phyloP scores from a whole-genome alignment of 345 rosid species.

The Moringa oleifera region DNA sequence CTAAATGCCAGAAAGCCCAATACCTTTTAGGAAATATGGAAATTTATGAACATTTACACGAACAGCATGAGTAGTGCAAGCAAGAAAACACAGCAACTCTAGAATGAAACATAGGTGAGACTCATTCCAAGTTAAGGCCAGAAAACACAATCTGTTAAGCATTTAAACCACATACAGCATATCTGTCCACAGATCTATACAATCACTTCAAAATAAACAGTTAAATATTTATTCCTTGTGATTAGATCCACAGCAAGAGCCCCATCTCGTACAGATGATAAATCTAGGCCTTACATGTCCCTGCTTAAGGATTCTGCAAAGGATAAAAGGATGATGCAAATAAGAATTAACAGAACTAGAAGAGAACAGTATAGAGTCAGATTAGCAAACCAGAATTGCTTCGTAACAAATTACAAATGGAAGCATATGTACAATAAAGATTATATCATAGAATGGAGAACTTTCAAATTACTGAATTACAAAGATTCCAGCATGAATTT shows the following conservation, averaged over 20 bases:
- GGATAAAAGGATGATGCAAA: background rate
- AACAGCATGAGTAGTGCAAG: too few species aligned
- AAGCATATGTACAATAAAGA: too few species aligned
- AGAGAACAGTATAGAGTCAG: background rate
- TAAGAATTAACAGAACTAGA: background rate
- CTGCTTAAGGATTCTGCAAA: background rate
- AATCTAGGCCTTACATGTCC: background rate
- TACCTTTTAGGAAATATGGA: too few species aligned
- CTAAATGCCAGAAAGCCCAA: too few species aligned
- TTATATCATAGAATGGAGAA: too few species aligned
- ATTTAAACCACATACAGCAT: background rate
- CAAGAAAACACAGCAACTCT: too few species aligned
- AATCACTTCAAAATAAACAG: too few species aligned
- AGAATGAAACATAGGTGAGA: background rate
- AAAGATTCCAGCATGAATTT: too few species aligned
- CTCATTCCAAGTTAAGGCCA: background rate
- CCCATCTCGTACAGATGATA: background rate
- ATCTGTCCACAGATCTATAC: background rate
- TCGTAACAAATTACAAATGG: too few species aligned
- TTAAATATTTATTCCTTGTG: background rate
- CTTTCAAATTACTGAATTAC: too few species aligned
- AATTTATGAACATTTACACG: too few species aligned
- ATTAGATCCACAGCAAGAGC: background rate
- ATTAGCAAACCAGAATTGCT: background rate
- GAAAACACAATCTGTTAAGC: background rate